Evolutionary conservation across 2,329 filamentous ascomycete genomes (phyloP).

Genomic region (Diplodia mutila): DNA sequence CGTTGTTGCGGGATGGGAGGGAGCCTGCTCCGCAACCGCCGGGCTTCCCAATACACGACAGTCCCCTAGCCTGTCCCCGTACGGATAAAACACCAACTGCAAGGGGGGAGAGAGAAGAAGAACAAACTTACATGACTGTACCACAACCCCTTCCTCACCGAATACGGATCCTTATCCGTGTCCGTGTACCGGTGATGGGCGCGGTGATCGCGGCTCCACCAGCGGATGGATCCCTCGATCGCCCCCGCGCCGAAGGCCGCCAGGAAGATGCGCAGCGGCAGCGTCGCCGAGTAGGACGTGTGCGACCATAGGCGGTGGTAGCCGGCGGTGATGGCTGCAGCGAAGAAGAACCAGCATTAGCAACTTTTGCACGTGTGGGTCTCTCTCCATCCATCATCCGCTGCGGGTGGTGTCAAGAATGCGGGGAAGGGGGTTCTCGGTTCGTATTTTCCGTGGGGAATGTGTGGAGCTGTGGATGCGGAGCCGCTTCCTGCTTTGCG

Average conservation of each 20-base stretch:
- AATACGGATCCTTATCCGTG: conserved; percentile 90
- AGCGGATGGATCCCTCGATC: conserved; percentile 82
- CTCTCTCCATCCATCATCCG: too few species aligned
- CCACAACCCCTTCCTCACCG: conserved; percentile 79
- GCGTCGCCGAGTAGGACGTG: conserved; percentile 76
- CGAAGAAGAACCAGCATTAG: background rate
- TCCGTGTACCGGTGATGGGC: conserved; percentile 92
- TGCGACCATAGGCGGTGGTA: conserved; percentile 88
- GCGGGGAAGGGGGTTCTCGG: background rate
- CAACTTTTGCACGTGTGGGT: background rate
- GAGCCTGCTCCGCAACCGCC: too few species aligned
- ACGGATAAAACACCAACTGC: background rate
- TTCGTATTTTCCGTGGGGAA: background rate
- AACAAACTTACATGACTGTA: conserved; percentile 20
- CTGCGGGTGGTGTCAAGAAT: background rate
- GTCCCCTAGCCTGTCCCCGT: too few species aligned
- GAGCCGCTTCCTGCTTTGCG: background rate
- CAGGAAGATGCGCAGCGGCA: conserved; percentile 79
- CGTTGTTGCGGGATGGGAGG: too few species aligned
- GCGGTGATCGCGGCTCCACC: conserved; percentile 87
- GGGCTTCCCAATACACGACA: too few species aligned
- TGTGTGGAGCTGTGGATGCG: background rate
- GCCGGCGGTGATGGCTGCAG: conserved; percentile 48
- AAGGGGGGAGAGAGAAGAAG: background rate
- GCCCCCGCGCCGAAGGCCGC: conserved; percentile 80